Conservation (phyloP, 768 basidiomycete genomes). For the Infundibulicybe gibba region DNA sequence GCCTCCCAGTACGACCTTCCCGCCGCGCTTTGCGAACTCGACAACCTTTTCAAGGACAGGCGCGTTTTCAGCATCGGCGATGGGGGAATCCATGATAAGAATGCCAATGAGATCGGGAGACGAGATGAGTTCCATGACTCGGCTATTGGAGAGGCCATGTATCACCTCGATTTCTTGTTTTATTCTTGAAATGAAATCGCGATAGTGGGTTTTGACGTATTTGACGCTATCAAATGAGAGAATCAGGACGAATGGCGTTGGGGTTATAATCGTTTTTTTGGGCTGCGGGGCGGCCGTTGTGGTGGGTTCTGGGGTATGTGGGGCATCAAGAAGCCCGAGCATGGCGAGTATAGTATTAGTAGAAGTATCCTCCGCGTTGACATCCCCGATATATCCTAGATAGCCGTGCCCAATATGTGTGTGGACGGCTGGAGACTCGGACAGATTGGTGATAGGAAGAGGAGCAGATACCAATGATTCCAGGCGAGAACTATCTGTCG, state of each 20-base stretch:
- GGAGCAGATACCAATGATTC: slow-evolving; percentile 24
- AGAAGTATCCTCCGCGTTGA: slow-evolving; percentile 23
- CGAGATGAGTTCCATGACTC: slow-evolving; percentile 15
- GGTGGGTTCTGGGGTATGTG: not conserved
- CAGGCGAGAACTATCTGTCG: slow-evolving; percentile 16
- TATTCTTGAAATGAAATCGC: slow-evolving; percentile 3
- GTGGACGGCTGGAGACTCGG: slow-evolving; percentile 21
- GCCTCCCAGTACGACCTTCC: slow-evolving; percentile 24
- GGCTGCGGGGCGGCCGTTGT: no score
- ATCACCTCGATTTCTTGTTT: slow-evolving; percentile 14
- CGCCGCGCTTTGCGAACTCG: slow-evolving; percentile 21
- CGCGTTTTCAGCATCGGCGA: slow-evolving; percentile 13
- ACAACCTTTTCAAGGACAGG: slow-evolving; percentile 17
- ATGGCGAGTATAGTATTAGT: slow-evolving; percentile 28
- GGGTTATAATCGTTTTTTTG: no score
- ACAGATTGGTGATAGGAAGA: slow-evolving; percentile 2
- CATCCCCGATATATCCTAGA: slow-evolving; percentile 33
- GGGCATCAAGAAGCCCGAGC: slow-evolving; percentile 19
- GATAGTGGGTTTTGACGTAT: no score
- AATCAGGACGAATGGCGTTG: no score
- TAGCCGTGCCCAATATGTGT: slow-evolving; percentile 29
- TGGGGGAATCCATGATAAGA: slow-evolving; percentile 22
- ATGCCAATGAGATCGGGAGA: slow-evolving; percentile 24
- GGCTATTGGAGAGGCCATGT: slow-evolving; percentile 17
- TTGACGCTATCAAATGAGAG: no score